Evolutionary conservation across 257 asterid genomes (phyloP), one percentile per base, ranked within the genome.

Genomic region (Jaltomata sinuosa): DNA sequence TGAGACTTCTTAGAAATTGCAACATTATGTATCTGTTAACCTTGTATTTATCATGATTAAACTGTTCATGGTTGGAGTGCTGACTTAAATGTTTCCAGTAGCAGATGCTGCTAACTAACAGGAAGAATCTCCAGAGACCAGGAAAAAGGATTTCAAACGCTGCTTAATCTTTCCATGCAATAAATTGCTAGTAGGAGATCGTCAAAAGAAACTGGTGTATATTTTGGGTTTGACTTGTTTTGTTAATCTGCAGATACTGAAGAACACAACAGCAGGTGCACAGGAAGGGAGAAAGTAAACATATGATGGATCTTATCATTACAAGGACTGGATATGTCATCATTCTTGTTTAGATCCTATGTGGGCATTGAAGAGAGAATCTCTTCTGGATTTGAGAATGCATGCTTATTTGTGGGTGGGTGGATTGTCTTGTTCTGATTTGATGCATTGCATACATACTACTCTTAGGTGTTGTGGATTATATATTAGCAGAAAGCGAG

Each of bases 251-350:
- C 92, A 91, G 93, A 91, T 91, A 83, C 31, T 91, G 91, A 91
- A 91, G 90, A 91, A 91, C 84, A 91, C 93, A n/a, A 89, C 93
- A 4, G 91, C 87, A 1, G 90, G 93, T 22, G 83, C 90, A 18
- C 89, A 88, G 49, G 93, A 91, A 29, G 91, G 91, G 76, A 81
- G 91, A 79, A 89, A 91, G 79, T 91, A 87, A 83, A 76, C 54
- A 16, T 76, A 27, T 16, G 61, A 76, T 76, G 8, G 59, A 7
- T 42, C 12, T 27, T 29, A 27, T 29, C 27, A 14, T 16, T 74
- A 45, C n/a, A 42, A 42, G 19, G 14, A n/a, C 57, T 76, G 61
- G 25, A 76, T 27, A 76, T 76, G 42, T 47, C n/a, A 72, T 45
- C 22, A 47, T 47, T 47, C 61, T 47, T 76, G 42, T 47, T 47